These are phyloP conservation scores for Apiospora saccharicola DNA, from an alignment of 2,329 filamentous ascomycete genomes.

Conservation along the genomic window DNA sequence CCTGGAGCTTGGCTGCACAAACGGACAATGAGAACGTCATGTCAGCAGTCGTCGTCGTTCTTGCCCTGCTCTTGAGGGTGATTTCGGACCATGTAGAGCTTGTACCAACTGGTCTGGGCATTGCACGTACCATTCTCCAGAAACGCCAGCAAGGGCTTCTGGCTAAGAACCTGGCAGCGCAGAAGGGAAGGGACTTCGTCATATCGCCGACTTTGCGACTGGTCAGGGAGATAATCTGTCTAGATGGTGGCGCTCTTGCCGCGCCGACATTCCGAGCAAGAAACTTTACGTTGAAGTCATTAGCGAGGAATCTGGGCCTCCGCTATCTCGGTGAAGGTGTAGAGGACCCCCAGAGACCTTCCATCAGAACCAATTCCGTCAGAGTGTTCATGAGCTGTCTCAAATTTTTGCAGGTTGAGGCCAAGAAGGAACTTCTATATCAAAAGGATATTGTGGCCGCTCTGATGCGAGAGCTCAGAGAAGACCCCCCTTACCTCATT, in stretches of 20 bases:
- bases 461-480: conserved; percentile 78
- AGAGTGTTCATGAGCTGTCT: conserved; percentile 82
- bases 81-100: conserved; percentile 79
- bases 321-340: conserved; percentile 63
- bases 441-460: conserved; percentile 75
- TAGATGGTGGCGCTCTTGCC: conserved; percentile 85
- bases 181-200: conserved; percentile 84
- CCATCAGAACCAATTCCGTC: conserved; percentile 83
- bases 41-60: conserved; percentile 79
- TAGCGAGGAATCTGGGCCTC: conserved; percentile 84
- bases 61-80: conserved; percentile 82
- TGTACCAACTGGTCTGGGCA: conserved; percentile 74
- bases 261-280: conserved; percentile 79
- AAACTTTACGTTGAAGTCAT: conserved; percentile 78
- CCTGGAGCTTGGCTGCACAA: conserved; percentile 84
- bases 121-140: conserved; percentile 84
- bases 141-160: conserved; percentile 83
- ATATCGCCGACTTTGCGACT: conserved; percentile 89
- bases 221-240: conserved; percentile 82
- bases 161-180: conserved; percentile 78
- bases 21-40: conserved; percentile 82
- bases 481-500: conserved; percentile 79
- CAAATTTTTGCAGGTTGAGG: conserved; percentile 77
- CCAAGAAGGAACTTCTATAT: conserved; percentile 83
- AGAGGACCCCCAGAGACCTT: conserved; percentile 75